These are phyloP conservation scores for Elongisporangium undulatum DNA, from an alignment of 352 stramenopile species.

Conservation along the genomic window DNA sequence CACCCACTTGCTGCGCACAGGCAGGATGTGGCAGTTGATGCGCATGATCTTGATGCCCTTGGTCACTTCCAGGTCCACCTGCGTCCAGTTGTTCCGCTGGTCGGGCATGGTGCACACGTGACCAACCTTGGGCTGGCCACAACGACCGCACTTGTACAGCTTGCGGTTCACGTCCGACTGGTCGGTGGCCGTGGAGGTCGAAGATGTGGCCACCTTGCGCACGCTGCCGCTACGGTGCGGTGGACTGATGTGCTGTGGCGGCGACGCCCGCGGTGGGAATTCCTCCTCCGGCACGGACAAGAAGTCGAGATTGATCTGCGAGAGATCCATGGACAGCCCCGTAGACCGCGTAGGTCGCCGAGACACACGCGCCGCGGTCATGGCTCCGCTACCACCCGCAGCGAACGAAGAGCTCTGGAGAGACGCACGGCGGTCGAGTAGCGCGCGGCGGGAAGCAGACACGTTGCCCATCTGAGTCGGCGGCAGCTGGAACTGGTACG, in stretches of 20 bases:
- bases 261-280: conserved; percentile 27
- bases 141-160: conserved; percentile 85
- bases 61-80: conserved; percentile 71
- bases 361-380: conserved; percentile 25
- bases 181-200: conserved; percentile 9
- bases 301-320: conserved; percentile 73
- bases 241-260: conserved; percentile 21
- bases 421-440: conserved; percentile 46
- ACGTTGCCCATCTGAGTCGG: conserved; percentile 42
- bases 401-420: conserved; percentile 19
- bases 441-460: conserved; percentile 19
- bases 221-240: conserved; percentile 13
- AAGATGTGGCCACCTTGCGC: conserved; percentile 17
- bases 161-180: conserved; percentile 48
- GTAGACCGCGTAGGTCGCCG: conserved; percentile 47
- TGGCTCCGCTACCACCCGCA: conserved; percentile 8
- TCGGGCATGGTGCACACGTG: conserved; percentile 86
- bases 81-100: conserved; percentile 83
- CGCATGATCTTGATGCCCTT: conserved; percentile 72
- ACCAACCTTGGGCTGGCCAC: conserved; percentile 79
- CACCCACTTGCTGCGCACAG: conserved; percentile 63
- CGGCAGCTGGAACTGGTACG: conserved; percentile 50
- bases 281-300: conserved; percentile 60
- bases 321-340: conserved; percentile 80
- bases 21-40: conserved; percentile 69